Base-by-base conservation (phyloP, 129 eudicot genomes). In the Saposhnikovia divaricata region DNA sequence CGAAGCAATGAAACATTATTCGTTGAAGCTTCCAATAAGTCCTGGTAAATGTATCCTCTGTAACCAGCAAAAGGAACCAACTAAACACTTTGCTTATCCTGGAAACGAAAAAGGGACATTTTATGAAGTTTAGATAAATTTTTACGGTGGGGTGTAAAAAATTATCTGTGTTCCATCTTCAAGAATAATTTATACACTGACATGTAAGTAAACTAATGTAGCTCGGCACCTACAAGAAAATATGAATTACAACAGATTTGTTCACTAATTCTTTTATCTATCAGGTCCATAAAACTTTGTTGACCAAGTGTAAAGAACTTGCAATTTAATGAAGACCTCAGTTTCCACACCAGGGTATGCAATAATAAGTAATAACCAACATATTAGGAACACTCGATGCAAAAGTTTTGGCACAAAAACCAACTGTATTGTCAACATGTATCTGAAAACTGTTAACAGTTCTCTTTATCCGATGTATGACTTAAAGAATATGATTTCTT, bases 241-340 rank as follows among this genome's bases (percentile, higher is more conserved):
- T 23, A 9, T 15, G 4, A 57, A n/a, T 59, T n/a, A 2, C 68
- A 59, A 59, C n/a, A 9, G 34, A 59, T 59, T 59, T 59, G 31
- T 59, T 59, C 68, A n/a, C 15, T 1, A n/a, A 59, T 59, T n/a
- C 4, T n/a, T 59, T 59, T 59, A n/a, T 59, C 68, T 9, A 25
- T 59, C 34, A 59, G 27, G 68, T 59, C 68, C 34, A 59, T 2
- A 2, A 11, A 59, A 59, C 31, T 59, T n/a, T n/a, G 68, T 59
- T 59, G 68, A 59, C 68, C 10, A 59, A 8, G 68, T n/a, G 34
- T n/a, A 23, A 4, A 59, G 68, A 59, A 59, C 68, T n/a, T 59
- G 68, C 68, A 59, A 59, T 59, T 59, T 59, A 59, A 59, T 59
- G 68, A 59, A 57, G 25, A n/a, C 68, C 14, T n/a, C 68, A 59